Conservation (phyloP, 352 stramenopile genomes). For the Globisporangium solare region DNA sequence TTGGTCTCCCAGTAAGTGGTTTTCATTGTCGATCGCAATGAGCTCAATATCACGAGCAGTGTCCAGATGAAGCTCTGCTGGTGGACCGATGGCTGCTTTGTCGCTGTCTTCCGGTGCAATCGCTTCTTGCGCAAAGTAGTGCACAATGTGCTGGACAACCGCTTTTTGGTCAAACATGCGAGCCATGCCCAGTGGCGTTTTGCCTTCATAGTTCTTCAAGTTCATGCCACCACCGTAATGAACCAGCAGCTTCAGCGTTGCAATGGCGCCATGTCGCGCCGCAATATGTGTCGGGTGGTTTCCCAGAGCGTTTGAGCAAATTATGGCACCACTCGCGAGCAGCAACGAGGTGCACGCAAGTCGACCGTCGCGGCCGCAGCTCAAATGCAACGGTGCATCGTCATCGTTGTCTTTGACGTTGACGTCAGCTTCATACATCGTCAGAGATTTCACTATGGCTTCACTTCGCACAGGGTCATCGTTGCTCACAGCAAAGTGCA, state of each 20-base stretch:
- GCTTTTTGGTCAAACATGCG: constrained; percentile 56
- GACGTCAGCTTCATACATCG: constrained; percentile 65
- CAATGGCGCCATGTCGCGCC: constrained; percentile 49
- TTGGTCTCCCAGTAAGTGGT: background rate
- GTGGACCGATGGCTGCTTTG: background rate
- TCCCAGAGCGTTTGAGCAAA: constrained; percentile 52
- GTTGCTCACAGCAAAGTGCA: constrained; percentile 59
- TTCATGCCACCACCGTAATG: constrained; percentile 84
- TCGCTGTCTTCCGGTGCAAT: background rate
- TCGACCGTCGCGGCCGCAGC: constrained; percentile 41
- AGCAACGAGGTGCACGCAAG: constrained; percentile 54
- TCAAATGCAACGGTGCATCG: constrained; percentile 60
- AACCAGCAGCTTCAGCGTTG: constrained; percentile 62
- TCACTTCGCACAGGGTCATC: constrained; percentile 17
- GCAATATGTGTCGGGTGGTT: constrained; percentile 77
- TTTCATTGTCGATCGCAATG: background rate
- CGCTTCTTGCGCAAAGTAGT: constrained; percentile 56
- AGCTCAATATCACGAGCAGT: background rate
- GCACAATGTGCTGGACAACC: constrained; percentile 55
- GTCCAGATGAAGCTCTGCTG: background rate
- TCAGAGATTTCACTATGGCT: constrained; percentile 45
- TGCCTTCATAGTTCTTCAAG: constrained; percentile 77
- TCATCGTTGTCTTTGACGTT: constrained; percentile 68
- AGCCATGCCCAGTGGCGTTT: constrained; percentile 70
- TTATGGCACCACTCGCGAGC: constrained; percentile 45